Base-by-base conservation (phyloP, 2,329 filamentous ascomycete genomes). In the Rhynchosporium secalis region DNA sequence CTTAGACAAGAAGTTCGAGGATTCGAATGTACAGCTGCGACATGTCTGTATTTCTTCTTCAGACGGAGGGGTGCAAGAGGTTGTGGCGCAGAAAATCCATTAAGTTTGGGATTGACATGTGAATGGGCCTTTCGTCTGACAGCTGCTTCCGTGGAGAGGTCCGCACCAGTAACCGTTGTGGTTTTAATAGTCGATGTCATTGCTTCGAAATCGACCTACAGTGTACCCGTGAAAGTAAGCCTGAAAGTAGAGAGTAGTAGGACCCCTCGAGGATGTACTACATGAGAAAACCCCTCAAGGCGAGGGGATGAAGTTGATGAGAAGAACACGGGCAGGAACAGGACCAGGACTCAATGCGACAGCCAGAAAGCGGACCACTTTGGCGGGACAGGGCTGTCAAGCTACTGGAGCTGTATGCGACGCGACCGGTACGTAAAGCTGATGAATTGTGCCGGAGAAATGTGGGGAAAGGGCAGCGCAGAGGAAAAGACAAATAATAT, bases 11-110 rank as follows among this genome's bases (percentile, higher is more conserved):
- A 96, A 7, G 89, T 86, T 62, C 86, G 85, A 43, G 83, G 77
- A 69, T 83, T 75, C 7, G 87, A 86, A 76, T 99, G 95, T 41
- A 96, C 86, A 38, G 93, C 93, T 63, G 90, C 91, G 66, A 96
- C 87, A 84, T 99, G 95, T 68, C 92, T 90, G 79, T 98, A 98
- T 75, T 93, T 95, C 71, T 78, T 83, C 62, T 80, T 79, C 62
- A 77, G 46, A 31, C 65, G 67, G 43, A 59, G 47, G 15, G 57
- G 57, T 20, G 65, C 67, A 49, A 69, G 68, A 47, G 68, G 70
- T 67, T 67, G 68, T 61, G 67, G 68, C 60, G 62, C 57, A 36
- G 61, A 64, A 28, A 60, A 60, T 8, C 62, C 63, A 58, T 65
- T 68, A 31, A 52, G 54, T 40, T 63, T 64, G n/a, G 20, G 49